Evolutionary conservation across 768 basidiomycete genomes (phyloP), one percentile per base, ranked within the genome.

Genomic region (Boletus rufocinnamomeus): DNA sequence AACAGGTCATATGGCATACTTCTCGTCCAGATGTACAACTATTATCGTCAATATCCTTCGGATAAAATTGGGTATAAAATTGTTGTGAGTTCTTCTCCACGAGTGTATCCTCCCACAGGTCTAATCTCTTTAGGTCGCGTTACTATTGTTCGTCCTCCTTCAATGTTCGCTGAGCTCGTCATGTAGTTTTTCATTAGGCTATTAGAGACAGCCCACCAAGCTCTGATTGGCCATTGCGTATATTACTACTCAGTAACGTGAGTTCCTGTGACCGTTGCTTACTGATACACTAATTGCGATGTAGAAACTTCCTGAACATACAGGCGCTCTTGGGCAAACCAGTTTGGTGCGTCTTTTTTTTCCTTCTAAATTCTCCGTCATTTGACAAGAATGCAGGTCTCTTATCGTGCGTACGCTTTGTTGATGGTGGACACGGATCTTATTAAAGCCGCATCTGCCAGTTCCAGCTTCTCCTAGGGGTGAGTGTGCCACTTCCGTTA

Each of bases 201-300:
- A 0, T 62, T 85, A 46, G 82, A 82, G 63, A 64, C 76, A 0
- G 52, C 75, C 0, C 81, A 87, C 63, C 80, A 85, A 66, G 69
- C 69, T 6, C 77, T 86, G 63, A 77, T 85, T 54, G 80, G 75
- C 1, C 79, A 85, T 65, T 69, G 74, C 11, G 70, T 83, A 28
- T 86, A 87, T 63, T 81, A 72, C 57, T 87, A 85, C 64, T 67
- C 77, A 0, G 69, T 87, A 63, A 76, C 76, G 85, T 85, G 67
- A 56, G 84, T 72, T 19, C 30, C 23, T 44, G 19, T 37, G 14
- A 2, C 14, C 4, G 19, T 25, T 30, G 21, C 19, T 23, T 8
- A 19, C 27, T 27, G 43, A 21, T 37, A 11, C 46, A 58, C 45
- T 63, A 27, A 68, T 49, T 45, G 46, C 11, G 21, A 30, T 32